Percentiles rank a stretch among this genome's conserved stretches.
Evolutionary conservation across 352 stramenopile species (phyloP).

Genomic region (Albugo candida): DNA sequence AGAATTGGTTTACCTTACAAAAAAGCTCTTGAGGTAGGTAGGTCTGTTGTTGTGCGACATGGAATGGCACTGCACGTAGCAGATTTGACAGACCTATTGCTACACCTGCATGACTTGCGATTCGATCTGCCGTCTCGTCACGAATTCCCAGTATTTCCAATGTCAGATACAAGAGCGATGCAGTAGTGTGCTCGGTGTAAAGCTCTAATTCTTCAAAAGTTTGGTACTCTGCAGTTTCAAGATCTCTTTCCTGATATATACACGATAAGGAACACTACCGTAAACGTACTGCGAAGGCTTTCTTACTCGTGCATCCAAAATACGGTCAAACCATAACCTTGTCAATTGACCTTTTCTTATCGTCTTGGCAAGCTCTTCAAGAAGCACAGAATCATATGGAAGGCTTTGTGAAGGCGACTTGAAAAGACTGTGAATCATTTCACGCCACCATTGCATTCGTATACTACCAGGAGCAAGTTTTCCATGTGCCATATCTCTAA

Average conservation of each 20-base stretch:
- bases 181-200: constrained; percentile 77
- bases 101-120: constrained; percentile 67
- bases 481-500: constrained; percentile 75
- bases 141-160: constrained; percentile 70
- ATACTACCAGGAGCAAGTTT: constrained; percentile 78
- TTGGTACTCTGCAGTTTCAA: constrained; percentile 57
- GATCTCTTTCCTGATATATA: constrained; percentile 39
- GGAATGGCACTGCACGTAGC: constrained; percentile 52
- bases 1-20: constrained; percentile 21
- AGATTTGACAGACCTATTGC: constrained; percentile 73
- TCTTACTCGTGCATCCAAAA: constrained; percentile 65
- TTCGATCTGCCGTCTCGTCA: constrained; percentile 50
- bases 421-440: constrained; percentile 64
- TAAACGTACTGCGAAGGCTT: neutral
- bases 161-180: constrained; percentile 79
- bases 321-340: constrained; percentile 78
- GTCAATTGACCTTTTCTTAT: constrained; percentile 64
- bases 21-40: constrained; percentile 74
- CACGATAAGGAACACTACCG: neutral
- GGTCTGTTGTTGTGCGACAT: constrained; percentile 38
- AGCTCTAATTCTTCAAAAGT: constrained; percentile 56
- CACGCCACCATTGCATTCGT: constrained; percentile 85
- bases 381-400: constrained; percentile 36
- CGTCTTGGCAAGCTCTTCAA: constrained; percentile 38
- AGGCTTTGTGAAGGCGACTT: constrained; percentile 4